Conservation (phyloP, 75 land plant species). For the Azolla pinnata region DNA sequence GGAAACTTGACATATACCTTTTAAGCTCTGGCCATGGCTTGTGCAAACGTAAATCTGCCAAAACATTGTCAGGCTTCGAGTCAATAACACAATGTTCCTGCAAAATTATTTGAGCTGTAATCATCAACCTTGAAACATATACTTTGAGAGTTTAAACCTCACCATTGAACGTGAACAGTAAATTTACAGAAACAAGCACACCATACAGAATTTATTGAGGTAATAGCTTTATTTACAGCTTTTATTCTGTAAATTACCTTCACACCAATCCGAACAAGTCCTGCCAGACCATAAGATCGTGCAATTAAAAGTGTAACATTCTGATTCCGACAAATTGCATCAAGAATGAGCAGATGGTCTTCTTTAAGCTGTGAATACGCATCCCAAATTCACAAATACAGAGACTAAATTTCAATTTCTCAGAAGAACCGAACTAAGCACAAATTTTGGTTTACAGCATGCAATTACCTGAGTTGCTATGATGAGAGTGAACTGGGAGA, state of each 20-base stretch:
- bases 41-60: slow-evolving; percentile 81
- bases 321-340: slow-evolving; percentile 72
- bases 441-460: too few relatives aligned
- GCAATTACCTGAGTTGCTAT: slow-evolving; percentile 91
- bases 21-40: slow-evolving; percentile 97
- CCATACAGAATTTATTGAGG: too few relatives aligned
- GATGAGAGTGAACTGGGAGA: slow-evolving; percentile 75
- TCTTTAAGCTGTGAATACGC: slow-evolving; percentile 47
- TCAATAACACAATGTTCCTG: slow-evolving; percentile 93
- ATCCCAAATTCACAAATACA: not conserved
- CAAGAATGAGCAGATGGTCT: slow-evolving; percentile 52
- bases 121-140: too few relatives aligned
- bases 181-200: too few relatives aligned
- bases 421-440: too few relatives aligned
- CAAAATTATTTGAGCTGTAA: not conserved
- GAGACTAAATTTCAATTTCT: too few relatives aligned
- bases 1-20: slow-evolving; percentile 36
- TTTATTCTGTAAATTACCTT: too few relatives aligned
- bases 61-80: slow-evolving; percentile 83
- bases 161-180: too few relatives aligned
- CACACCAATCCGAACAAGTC: slow-evolving; percentile 78
- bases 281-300: slow-evolving; percentile 91
- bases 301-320: slow-evolving; percentile 71
- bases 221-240: too few relatives aligned
- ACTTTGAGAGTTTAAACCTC: too few relatives aligned